Percentiles rank a stretch among this genome's conserved stretches.
phyloP scores from a whole-genome alignment of 2,329 filamentous ascomycete genomes.

The Escovopsis sp. region DNA sequence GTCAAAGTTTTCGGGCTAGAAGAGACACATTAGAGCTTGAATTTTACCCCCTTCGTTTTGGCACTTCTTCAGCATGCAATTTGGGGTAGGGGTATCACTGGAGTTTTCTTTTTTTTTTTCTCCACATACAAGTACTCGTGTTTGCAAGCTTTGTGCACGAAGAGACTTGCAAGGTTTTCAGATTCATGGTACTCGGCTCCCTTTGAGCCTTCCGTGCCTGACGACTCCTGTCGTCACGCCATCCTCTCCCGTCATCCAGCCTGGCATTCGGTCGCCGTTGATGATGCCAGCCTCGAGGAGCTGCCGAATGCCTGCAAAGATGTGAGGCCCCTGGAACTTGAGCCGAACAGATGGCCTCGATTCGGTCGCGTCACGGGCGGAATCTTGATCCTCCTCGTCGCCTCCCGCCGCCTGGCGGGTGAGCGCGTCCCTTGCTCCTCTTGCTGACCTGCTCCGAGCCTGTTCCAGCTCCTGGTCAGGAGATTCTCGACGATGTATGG shows the following conservation, averaged over 20 bases:
- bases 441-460: slow-evolving; percentile 6
- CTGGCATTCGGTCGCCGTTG: slow-evolving; percentile 65
- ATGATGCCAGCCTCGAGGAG: slow-evolving; percentile 64
- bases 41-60: no score
- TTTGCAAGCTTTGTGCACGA: slow-evolving; percentile 8
- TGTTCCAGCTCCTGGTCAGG: no score
- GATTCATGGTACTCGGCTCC: slow-evolving; percentile 39
- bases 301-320: slow-evolving; percentile 66
- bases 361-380: slow-evolving; percentile 7
- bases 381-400: slow-evolving; percentile 11
- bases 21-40: slow-evolving; percentile 8
- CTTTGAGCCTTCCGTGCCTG: slow-evolving; percentile 46
- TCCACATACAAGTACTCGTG: slow-evolving; percentile 8
- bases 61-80: no score
- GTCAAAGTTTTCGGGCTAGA: slow-evolving; percentile 61
- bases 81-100: slow-evolving; percentile 15
- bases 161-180: slow-evolving; percentile 14
- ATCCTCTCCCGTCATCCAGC: slow-evolving; percentile 83
- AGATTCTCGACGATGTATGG: no score
- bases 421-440: slow-evolving; percentile 21
- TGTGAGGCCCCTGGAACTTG: slow-evolving; percentile 58
- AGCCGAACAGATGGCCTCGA: slow-evolving; percentile 35
- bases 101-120: no score
- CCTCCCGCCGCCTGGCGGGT: slow-evolving; percentile 15
- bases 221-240: slow-evolving; percentile 61